Evolutionary conservation across 169 alveolate species (phyloP), one percentile per base, ranked within the genome.

Genomic region (Plasmodium cynomolgi): DNA sequence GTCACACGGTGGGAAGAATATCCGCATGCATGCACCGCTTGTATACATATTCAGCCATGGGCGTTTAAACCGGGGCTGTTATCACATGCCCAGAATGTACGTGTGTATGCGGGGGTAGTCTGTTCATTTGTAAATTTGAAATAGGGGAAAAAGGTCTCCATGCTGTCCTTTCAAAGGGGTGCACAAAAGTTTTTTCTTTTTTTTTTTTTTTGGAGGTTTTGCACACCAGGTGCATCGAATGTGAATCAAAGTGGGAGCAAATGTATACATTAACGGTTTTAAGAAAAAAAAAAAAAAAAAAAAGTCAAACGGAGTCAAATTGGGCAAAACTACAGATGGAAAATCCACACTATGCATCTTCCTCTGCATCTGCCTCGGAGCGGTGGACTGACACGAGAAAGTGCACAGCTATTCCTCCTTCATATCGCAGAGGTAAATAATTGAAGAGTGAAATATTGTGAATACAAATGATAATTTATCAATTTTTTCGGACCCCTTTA

Each of bases 341-440:
- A 37, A 37, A 79, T 20, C 41, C 31, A 39, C n/a, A 47, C 68
- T 20, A 39, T 8, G 41, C 50, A 79, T 15, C 62, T 11, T n/a
- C 56, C 31, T 44, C 68, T 26, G 23, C n/a, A 72, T 81, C 23
- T 41, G 77, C 4, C 84, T 47, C 5, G 2, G 33, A 7, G 34
- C 77, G 41, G 29, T 29, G 34, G 17, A 31, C n/a, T 44, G 26
- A 50, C 39, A 23, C 54, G 13, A 41, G 37, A 20, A 7, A 33
- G 44, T 44, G 23, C 9, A 2, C 9, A 9, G 37, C 83, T 83
- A 91, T 39, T 17, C 26, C 39, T 71, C 62, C 37, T 91, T 83
- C 74, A 91, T 54, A 83, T 91, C 95, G 41, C 95, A 91, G 9
- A 91, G 95, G 80, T 91, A 91, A 31, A 91, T 91, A 71, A 91